Conservation (phyloP, 129 eudicot genomes). For the Chrysanthemum makinoi region DNA sequence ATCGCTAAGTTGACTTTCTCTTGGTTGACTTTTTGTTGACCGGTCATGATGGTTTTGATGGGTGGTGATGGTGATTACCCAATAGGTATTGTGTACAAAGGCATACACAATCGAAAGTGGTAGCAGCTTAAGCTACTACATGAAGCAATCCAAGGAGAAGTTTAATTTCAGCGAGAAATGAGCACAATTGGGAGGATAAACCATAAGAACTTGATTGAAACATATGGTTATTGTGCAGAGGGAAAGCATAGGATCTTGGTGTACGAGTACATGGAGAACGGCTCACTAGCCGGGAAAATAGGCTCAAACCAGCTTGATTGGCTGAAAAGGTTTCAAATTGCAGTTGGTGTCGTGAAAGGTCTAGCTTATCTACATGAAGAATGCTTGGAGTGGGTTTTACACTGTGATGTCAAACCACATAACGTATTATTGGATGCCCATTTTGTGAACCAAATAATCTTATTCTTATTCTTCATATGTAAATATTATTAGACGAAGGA, state of each 20-base stretch:
- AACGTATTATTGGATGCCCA: slow-evolving; percentile 32
- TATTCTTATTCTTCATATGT: too few relatives aligned
- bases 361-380: slow-evolving; percentile 48
- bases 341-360: slow-evolving; percentile 35
- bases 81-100: slow-evolving; percentile 43
- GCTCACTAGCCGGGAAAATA: slow-evolving; percentile 35
- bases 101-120: slow-evolving; percentile 28
- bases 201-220: slow-evolving; percentile 45
- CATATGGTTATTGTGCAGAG: slow-evolving; percentile 40
- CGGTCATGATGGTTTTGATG: too few relatives aligned
- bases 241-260: slow-evolving; percentile 43
- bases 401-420: slow-evolving; percentile 45
- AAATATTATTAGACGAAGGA: too few relatives aligned
- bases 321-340: slow-evolving; percentile 27
- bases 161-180: slow-evolving; percentile 38
- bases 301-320: slow-evolving; percentile 20
- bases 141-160: slow-evolving; percentile 36
- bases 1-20: too few relatives aligned
- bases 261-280: slow-evolving; percentile 48
- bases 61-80: too few relatives aligned
- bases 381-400: slow-evolving; percentile 43
- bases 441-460: too few relatives aligned
- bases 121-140: slow-evolving; percentile 34
- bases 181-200: slow-evolving; percentile 41
- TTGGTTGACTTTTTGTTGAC: too few relatives aligned